These are phyloP conservation scores for Monosporozyma solicola DNA, from an alignment of 805 yeast genomes.

Conservation along the genomic window DNA sequence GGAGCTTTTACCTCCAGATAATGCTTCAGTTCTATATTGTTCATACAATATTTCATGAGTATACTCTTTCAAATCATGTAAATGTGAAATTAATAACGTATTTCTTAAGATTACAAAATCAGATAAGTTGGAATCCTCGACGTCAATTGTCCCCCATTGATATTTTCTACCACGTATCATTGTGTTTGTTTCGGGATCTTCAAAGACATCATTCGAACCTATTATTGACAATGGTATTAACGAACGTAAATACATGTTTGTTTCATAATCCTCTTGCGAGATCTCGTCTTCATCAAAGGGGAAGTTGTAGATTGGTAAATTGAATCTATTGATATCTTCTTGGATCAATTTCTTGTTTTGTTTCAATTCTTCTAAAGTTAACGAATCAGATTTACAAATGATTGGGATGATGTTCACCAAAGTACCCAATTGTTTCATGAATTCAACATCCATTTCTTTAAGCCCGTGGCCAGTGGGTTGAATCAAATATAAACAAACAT, in stretches of 20 bases:
- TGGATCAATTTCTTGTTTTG: conserved; percentile 63
- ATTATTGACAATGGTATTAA: conserved; percentile 60
- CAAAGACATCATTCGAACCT: conserved; percentile 55
- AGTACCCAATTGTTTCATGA: conserved; percentile 69
- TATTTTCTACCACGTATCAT: conserved; percentile 43
- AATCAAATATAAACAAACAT: conserved; percentile 64
- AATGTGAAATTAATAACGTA: conserved; percentile 70
- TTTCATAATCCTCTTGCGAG: conserved; percentile 57
- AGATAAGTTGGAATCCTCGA: conserved; percentile 64
- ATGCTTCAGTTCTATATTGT: conserved; percentile 79
- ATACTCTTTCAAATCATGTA: conserved; percentile 79
- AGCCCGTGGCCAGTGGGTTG: conserved; percentile 81
- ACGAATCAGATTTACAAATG: conserved; percentile 76
- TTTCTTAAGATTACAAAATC: conserved; percentile 77
- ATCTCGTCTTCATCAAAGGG: conserved; percentile 48
- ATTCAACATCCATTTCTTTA: conserved; percentile 65
- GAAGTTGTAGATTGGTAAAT: conserved; percentile 67
- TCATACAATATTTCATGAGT: conserved; percentile 85
- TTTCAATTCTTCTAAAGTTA: conserved; percentile 68
- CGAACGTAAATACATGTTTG: conserved; percentile 55
- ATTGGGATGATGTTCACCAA: conserved; percentile 82
- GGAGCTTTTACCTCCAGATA: conserved; percentile 39
- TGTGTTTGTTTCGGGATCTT: conserved; percentile 34
- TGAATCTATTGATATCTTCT: conserved; percentile 65
- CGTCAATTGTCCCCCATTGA: conserved; percentile 52